Percentiles rank a stretch among this genome's conserved stretches.
phyloP scores from a whole-genome alignment of 1,139 yeast species.

The Debaryomycetaceae sp. region DNA sequence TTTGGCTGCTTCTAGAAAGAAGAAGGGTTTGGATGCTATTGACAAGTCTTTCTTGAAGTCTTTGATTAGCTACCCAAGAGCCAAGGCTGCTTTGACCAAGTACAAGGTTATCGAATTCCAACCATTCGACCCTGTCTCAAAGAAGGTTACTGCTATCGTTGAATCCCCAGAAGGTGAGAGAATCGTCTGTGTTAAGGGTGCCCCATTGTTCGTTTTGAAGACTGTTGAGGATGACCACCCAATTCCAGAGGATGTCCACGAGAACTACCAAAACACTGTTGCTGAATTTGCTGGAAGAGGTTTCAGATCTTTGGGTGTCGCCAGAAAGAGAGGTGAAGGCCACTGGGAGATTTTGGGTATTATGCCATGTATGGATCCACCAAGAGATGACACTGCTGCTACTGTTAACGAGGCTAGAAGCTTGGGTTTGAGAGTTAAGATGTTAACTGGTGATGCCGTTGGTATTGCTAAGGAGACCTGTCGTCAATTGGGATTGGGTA shows the following conservation, averaged over 20 bases:
- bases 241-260: constrained; percentile 92
- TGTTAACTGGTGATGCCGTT: constrained; percentile 99
- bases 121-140: constrained; percentile 97
- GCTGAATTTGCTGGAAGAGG: constrained; percentile 98
- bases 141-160: constrained; percentile 92
- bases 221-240: constrained; percentile 97
- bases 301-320: constrained; percentile 98
- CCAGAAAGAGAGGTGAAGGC: constrained; percentile 98
- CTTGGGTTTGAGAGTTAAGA: constrained; percentile 93
- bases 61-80: constrained; percentile 82
- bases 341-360: constrained; percentile 98
- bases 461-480: constrained; percentile 99
- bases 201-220: constrained; percentile 90
- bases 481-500: constrained; percentile 96
- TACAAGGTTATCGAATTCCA: constrained; percentile 95
- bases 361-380: constrained; percentile 99
- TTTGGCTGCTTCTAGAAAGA: constrained; percentile 97
- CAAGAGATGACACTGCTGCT: constrained; percentile 97
- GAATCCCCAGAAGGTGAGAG: constrained; percentile 96
- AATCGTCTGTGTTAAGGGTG: constrained; percentile 96
- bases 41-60: constrained; percentile 97
- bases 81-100: constrained; percentile 91
- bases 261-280: constrained; percentile 93
- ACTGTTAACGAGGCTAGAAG: constrained; percentile 91
- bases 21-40: constrained; percentile 97